Conservation (phyloP, 176 grass and related monocot genomes). For the Hordeum marinum region DNA sequence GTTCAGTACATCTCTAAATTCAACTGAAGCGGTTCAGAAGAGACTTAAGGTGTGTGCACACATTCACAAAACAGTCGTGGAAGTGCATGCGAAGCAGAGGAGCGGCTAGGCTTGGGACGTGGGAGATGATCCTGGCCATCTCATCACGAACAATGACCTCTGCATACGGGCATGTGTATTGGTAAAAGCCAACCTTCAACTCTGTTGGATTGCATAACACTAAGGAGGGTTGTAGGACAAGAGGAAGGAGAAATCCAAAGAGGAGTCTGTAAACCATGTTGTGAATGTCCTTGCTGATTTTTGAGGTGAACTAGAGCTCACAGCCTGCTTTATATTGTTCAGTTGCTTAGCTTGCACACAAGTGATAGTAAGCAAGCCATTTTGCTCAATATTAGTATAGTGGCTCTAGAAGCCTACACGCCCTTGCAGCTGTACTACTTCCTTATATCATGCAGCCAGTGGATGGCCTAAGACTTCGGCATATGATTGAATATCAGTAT, state of each 20-base stretch:
- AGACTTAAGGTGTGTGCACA: slow-evolving; percentile 23
- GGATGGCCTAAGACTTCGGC: not conserved
- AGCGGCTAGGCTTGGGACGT: slow-evolving; percentile 51
- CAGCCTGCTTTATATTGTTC: slow-evolving; percentile 49
- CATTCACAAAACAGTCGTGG: slow-evolving; percentile 93
- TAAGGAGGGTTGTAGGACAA: slow-evolving; percentile 32
- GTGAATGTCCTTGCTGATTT: slow-evolving; percentile 23
- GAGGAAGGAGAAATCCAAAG: slow-evolving; percentile 32
- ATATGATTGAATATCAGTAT: slow-evolving; percentile 17
- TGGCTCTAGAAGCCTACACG: not conserved
- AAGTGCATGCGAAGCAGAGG: slow-evolving; percentile 80
- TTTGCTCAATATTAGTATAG: slow-evolving; percentile 18
- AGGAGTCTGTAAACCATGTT: slow-evolving; percentile 38
- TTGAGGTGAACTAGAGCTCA: slow-evolving; percentile 23
- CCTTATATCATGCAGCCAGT: not conserved
- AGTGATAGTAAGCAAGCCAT: slow-evolving; percentile 24
- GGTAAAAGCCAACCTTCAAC: slow-evolving; percentile 64
- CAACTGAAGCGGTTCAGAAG: not conserved
- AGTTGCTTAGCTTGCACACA: slow-evolving; percentile 47
- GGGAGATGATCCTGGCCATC: slow-evolving; percentile 44
- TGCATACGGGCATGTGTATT: slow-evolving; percentile 55
- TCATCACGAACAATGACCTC: slow-evolving; percentile 62
- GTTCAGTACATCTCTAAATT: not conserved
- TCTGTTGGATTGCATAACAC: slow-evolving; percentile 35
- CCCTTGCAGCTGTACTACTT: slow-evolving; percentile 10